Evolutionary conservation across 73 alveolate genomes (phyloP).

Genomic region (Diophrys appendiculata): DNA sequence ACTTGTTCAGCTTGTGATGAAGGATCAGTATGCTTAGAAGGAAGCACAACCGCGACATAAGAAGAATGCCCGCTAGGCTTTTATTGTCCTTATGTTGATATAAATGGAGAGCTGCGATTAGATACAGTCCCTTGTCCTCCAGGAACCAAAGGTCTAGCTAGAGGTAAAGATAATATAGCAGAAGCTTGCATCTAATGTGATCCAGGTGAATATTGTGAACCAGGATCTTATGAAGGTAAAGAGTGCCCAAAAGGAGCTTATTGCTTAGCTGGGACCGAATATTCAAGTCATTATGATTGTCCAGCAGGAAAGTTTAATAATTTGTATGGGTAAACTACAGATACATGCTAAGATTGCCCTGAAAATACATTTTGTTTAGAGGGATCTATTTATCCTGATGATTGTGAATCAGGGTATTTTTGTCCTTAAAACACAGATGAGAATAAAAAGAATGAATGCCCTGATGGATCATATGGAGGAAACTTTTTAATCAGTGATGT

Average conservation of each 20-base stretch:
- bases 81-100: slow-evolving; percentile 24
- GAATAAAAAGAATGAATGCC: no score
- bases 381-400: background rate
- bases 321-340: no score
- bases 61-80: slow-evolving; percentile 70
- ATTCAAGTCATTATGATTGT: slow-evolving; percentile 26
- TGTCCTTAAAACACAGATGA: no score
- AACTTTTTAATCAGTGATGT: no score
- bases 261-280: no score
- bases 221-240: slow-evolving; percentile 26
- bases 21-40: slow-evolving; percentile 65
- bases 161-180: background rate
- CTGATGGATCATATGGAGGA: no score
- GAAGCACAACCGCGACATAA: slow-evolving; percentile 27
- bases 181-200: slow-evolving; percentile 13
- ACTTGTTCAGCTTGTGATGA: slow-evolving; percentile 19
- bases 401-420: no score
- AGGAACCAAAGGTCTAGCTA: background rate
- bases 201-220: slow-evolving; percentile 17
- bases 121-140: slow-evolving; percentile 66
- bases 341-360: no score
- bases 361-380: slow-evolving; percentile 63
- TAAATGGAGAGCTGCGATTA: slow-evolving; percentile 29
- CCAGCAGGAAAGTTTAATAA: no score
- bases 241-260: no score